phyloP scores from a whole-genome alignment of 1,284 basidiomycete genomes.

The Rhodotorula sp. region DNA sequence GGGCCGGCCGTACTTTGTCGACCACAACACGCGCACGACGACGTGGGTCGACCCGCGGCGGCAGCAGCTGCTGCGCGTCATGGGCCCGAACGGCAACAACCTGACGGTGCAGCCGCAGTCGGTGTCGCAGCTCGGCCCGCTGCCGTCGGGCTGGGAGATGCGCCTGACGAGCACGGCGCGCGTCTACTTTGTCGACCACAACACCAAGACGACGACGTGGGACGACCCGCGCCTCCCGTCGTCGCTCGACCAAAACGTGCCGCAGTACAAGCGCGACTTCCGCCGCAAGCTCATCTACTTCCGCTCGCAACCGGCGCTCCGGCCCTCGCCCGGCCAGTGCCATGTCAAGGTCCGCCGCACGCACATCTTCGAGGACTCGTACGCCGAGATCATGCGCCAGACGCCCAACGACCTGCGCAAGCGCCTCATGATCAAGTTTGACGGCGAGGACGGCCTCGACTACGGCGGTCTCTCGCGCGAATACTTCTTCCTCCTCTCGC shows the following conservation, averaged over 20 bases:
- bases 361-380: slow-evolving; percentile 95
- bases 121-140: slow-evolving; percentile 86
- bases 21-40: slow-evolving; percentile 78
- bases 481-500: slow-evolving; percentile 99
- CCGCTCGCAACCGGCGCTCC: slow-evolving; percentile 93
- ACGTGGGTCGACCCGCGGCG: slow-evolving; percentile 98
- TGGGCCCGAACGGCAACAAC: slow-evolving; percentile 79
- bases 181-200: slow-evolving; percentile 94
- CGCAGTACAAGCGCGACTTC: slow-evolving; percentile 99
- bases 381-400: slow-evolving; percentile 91
- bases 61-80: slow-evolving; percentile 77
- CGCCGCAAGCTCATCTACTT: slow-evolving; percentile 98
- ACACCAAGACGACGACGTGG: slow-evolving; percentile 84
- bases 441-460: slow-evolving; percentile 96
- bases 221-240: slow-evolving; percentile 86
- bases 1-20: slow-evolving; percentile 95
- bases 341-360: slow-evolving; percentile 92
- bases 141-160: slow-evolving; percentile 99
- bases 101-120: slow-evolving; percentile 73
- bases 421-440: slow-evolving; percentile 97
- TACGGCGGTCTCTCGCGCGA: slow-evolving; percentile 97
- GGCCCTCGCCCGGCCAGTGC: slow-evolving; percentile 78
- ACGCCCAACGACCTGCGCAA: slow-evolving; percentile 94
- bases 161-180: slow-evolving; percentile 86
- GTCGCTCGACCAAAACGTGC: slow-evolving; percentile 85